A percentile compares a stretch with the other conserved stretches of the same genome.
Evolutionary conservation across 305 asterid species (phyloP).

Genomic region (Fraxinus baroniana): DNA sequence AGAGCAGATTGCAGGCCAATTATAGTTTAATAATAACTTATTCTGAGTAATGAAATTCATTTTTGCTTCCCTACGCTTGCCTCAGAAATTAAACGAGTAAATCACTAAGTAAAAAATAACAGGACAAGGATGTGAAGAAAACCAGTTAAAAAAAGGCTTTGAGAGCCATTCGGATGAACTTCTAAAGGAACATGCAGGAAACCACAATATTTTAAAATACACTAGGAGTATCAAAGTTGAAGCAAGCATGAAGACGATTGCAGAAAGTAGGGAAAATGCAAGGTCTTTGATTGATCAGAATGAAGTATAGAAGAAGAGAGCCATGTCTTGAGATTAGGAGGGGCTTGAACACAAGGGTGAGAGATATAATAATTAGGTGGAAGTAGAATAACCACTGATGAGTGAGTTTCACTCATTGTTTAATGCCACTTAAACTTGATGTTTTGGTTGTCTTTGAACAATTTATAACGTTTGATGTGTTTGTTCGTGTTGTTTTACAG

Average conservation of each 20-base stretch:
- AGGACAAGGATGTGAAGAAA: background rate
- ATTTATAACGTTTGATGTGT: background rate
- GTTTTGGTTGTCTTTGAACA: background rate
- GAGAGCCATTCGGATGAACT: background rate
- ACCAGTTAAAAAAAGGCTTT: background rate
- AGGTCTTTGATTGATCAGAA: background rate
- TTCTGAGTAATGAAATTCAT: background rate
- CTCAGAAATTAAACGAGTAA: background rate
- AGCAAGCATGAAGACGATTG: conserved; percentile 9
- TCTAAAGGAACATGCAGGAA: background rate
- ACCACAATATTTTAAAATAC: background rate
- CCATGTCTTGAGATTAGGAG: background rate
- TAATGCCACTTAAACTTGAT: background rate
- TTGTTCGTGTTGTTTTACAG: background rate
- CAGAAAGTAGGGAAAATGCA: conserved; percentile 12
- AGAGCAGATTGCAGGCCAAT: conserved; percentile 4
- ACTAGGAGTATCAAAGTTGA: conserved; percentile 15
- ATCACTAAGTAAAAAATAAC: conserved; percentile 4
- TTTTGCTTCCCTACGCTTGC: background rate
- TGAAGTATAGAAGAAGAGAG: conserved; percentile 14
- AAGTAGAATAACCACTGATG: background rate
- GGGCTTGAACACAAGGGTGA: conserved; percentile 7
- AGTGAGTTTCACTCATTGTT: background rate
- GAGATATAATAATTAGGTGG: background rate
- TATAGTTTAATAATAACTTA: background rate